Evolutionary conservation across 169 alveolate genomes (phyloP).

Genomic region (Cryptosporidium bovis): DNA sequence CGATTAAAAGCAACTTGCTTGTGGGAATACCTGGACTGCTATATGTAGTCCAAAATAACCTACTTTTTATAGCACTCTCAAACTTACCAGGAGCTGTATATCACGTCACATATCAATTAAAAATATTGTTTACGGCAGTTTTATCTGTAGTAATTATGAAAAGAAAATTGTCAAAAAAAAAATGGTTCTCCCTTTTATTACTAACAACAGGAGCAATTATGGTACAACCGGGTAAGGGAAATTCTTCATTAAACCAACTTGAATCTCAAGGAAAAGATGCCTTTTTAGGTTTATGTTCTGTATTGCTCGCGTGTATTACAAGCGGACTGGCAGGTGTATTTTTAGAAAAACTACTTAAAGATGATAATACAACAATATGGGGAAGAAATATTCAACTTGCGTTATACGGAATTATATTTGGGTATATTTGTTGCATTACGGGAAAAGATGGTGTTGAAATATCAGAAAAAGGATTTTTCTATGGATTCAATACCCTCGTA

Average conservation of each 20-base stretch:
- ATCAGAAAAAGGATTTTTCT: slow-evolving; percentile 76
- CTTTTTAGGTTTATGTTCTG: slow-evolving; percentile 82
- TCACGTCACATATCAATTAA: slow-evolving; percentile 81
- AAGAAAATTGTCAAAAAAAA: slow-evolving; percentile 43
- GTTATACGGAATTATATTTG: slow-evolving; percentile 76
- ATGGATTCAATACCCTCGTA: slow-evolving; percentile 77
- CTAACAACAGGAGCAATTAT: slow-evolving; percentile 78
- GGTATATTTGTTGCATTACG: slow-evolving; percentile 67
- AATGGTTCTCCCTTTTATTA: slow-evolving; percentile 77
- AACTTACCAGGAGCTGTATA: slow-evolving; percentile 83
- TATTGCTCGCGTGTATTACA: slow-evolving; percentile 82
- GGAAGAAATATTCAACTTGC: slow-evolving; percentile 83
- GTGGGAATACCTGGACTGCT: slow-evolving; percentile 83
- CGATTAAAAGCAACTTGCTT: slow-evolving; percentile 20
- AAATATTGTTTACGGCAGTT: slow-evolving; percentile 83
- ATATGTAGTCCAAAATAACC: slow-evolving; percentile 82
- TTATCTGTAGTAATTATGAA: slow-evolving; percentile 78
- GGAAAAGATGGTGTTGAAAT: slow-evolving; percentile 75
- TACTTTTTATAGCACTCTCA: slow-evolving; percentile 80
- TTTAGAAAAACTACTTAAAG: slow-evolving; percentile 80
- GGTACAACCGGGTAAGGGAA: slow-evolving; percentile 53
- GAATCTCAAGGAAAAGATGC: not conserved
- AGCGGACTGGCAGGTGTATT: slow-evolving; percentile 85
- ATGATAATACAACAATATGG: slow-evolving; percentile 77
- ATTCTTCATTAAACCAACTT: not conserved